Percentiles rank a stretch among this genome's conserved stretches.
Conservation (phyloP, 441 rosid species). For the Sinapis alba region DNA sequence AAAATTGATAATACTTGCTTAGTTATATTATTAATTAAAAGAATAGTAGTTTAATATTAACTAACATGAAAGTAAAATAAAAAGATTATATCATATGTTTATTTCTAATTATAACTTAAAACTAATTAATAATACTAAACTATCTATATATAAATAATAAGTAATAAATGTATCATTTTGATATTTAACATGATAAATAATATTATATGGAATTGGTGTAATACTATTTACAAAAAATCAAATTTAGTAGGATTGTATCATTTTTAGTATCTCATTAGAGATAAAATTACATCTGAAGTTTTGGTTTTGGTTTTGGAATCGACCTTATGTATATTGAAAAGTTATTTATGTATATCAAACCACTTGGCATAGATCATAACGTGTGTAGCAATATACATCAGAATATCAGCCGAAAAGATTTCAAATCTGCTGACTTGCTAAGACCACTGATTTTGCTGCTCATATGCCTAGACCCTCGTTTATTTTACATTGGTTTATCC, state of each 20-base stretch:
- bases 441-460: slow-evolving; percentile 9
- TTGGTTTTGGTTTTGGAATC: not conserved
- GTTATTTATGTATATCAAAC: not conserved
- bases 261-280: not conserved
- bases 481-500: slow-evolving; percentile 24
- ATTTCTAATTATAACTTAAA: too few relatives aligned
- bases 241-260: not conserved
- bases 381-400: not conserved
- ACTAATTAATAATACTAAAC: too few relatives aligned
- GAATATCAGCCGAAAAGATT: not conserved
- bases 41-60: too few relatives aligned
- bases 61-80: too few relatives aligned
- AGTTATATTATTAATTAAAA: too few relatives aligned
- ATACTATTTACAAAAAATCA: not conserved
- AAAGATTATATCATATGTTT: too few relatives aligned
- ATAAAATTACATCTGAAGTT: not conserved
- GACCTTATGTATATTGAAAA: not conserved
- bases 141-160: too few relatives aligned
- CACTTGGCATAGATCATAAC: slow-evolving; percentile 3
- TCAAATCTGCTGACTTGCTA: not conserved
- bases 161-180: too few relatives aligned
- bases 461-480: slow-evolving; percentile 15
- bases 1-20: too few relatives aligned
- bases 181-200: too few relatives aligned
- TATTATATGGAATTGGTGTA: too few relatives aligned